phyloP scores from a whole-genome alignment of 805 yeast genomes.

The Yarrowia sp. region DNA sequence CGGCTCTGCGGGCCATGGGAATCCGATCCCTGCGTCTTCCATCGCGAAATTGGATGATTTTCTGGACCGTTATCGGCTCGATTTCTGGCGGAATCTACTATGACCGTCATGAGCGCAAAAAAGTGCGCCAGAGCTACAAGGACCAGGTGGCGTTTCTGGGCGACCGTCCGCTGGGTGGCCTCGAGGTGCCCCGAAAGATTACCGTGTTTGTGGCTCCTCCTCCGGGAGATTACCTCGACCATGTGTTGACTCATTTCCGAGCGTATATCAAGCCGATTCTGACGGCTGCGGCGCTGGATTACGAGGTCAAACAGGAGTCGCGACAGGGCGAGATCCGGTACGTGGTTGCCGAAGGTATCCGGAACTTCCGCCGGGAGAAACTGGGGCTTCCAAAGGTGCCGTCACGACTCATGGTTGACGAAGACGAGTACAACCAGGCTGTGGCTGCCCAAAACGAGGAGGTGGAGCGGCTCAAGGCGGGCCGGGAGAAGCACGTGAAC shows the following conservation, averaged over 20 bases:
- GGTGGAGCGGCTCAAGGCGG: conserved; percentile 27
- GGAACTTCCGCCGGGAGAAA: conserved; percentile 65
- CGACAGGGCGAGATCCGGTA: conserved; percentile 90
- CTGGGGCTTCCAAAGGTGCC: conserved; percentile 46
- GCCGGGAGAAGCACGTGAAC: conserved; percentile 5
- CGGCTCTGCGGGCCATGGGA: conserved; percentile 66
- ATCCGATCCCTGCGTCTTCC: conserved; percentile 79
- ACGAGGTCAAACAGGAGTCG: conserved; percentile 73
- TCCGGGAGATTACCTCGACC: conserved; percentile 86
- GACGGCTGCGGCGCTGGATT: conserved; percentile 84
- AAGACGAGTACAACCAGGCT: conserved; percentile 28
- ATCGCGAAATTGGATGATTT: conserved; percentile 90
- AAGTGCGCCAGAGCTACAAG: conserved; percentile 70
- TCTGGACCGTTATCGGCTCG: conserved; percentile 72
- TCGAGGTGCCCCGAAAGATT: conserved; percentile 72
- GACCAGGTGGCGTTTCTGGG: conserved; percentile 63
- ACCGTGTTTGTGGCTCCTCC: conserved; percentile 94
- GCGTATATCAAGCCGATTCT: conserved; percentile 84
- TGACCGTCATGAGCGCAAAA: conserved; percentile 76
- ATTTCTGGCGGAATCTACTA: conserved; percentile 78
- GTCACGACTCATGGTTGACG: conserved; percentile 22
- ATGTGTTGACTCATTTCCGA: conserved; percentile 73
- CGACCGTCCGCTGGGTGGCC: conserved; percentile 55
- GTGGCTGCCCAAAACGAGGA: conserved; percentile 39
- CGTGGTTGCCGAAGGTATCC: conserved; percentile 79